Conservation (phyloP, 257 asterid genomes). For the Solanum tarijense region DNA sequence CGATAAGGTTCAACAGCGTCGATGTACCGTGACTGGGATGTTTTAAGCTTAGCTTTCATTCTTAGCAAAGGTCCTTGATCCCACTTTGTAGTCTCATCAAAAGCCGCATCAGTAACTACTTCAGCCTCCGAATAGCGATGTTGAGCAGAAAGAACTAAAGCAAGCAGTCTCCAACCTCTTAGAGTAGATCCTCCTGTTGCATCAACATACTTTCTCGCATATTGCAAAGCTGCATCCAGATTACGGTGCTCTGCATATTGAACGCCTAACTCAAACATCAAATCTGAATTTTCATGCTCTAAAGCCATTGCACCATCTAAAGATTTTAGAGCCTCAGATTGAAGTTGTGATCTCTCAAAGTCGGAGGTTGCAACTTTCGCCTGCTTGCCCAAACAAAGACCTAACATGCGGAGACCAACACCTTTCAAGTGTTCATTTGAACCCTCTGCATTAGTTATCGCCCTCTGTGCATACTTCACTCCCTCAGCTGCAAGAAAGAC, state of each 20-base stretch:
- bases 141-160: conserved; percentile 83
- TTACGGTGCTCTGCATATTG: conserved; percentile 87
- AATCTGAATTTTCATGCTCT: conserved; percentile 73
- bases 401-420: conserved; percentile 69
- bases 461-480: conserved; percentile 62
- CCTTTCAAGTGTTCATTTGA: conserved; percentile 64
- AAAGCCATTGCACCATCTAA: conserved; percentile 58
- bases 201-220: conserved; percentile 73
- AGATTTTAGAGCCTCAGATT: conserved; percentile 80
- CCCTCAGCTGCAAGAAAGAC: conserved; percentile 83
- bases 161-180: conserved; percentile 89
- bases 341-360: conserved; percentile 86
- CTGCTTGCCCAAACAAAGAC: conserved; percentile 86
- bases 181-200: conserved; percentile 84
- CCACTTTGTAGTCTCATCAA: conserved; percentile 93
- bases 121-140: conserved; percentile 79
- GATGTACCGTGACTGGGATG: conserved; percentile 57
- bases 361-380: conserved; percentile 79
- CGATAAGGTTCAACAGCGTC: conserved; percentile 88
- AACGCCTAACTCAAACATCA: conserved; percentile 72
- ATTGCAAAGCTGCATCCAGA: conserved; percentile 71
- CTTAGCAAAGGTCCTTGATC: conserved; percentile 90
- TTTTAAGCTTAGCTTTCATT: conserved; percentile 81
- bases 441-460: conserved; percentile 46
- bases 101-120: conserved; percentile 85